Evolutionary conservation across 345 rosid genomes (phyloP).

Genomic region (Brassica rapa): DNA sequence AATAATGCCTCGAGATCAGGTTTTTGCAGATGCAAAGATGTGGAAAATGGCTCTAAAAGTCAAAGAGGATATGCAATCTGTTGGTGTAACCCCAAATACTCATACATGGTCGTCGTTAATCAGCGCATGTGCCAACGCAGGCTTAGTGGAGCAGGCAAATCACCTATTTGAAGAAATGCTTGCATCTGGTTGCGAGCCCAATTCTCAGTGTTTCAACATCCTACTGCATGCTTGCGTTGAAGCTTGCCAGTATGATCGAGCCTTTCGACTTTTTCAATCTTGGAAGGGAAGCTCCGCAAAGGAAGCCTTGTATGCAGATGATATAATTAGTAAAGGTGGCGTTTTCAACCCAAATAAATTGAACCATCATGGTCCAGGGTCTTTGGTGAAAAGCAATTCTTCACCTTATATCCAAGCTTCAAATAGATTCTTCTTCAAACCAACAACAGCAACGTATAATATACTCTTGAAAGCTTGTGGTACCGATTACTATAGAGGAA

Average conservation of each 20-base stretch:
- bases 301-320: slow-evolving; percentile 39
- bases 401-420: slow-evolving; percentile 45
- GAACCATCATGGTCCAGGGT: slow-evolving; percentile 4
- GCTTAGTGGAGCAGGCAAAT: slow-evolving; percentile 79
- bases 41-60: slow-evolving; percentile 85
- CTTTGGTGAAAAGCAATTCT: slow-evolving; percentile 39
- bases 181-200: slow-evolving; percentile 79
- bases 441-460: slow-evolving; percentile 74
- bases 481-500: slow-evolving; percentile 66
- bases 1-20: slow-evolving; percentile 49
- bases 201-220: slow-evolving; percentile 82
- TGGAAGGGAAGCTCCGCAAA: slow-evolving; percentile 56
- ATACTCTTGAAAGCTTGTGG: slow-evolving; percentile 89
- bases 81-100: slow-evolving; percentile 71
- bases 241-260: slow-evolving; percentile 86
- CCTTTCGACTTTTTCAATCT: slow-evolving; percentile 77
- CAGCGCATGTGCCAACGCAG: slow-evolving; percentile 89
- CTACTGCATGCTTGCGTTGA: slow-evolving; percentile 89
- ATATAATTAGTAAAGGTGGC: slow-evolving; percentile 13
- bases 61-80: slow-evolving; percentile 81
- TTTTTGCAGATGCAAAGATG: slow-evolving; percentile 83
- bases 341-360: slow-evolving; percentile 26
- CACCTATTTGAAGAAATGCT: slow-evolving; percentile 83
- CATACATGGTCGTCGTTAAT: slow-evolving; percentile 90
- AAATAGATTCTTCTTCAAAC: slow-evolving; percentile 58